Conservation (phyloP, 352 stramenopile genomes). For the Thalassiosira hispida region DNA sequence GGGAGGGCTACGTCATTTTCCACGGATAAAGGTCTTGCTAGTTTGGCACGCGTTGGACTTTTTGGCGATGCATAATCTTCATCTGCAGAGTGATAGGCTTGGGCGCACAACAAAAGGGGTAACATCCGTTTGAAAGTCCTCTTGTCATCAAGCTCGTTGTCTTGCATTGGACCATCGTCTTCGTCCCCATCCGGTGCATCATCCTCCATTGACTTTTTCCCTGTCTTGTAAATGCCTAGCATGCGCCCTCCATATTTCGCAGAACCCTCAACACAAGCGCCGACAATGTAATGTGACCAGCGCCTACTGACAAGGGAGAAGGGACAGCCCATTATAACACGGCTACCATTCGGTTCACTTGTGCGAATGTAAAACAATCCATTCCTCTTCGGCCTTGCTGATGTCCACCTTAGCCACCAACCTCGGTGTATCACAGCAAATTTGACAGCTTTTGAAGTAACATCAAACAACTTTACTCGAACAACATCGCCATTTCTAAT, state of each 20-base stretch:
- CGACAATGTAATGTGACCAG: slow-evolving; percentile 79
- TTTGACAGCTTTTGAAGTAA: slow-evolving; percentile 38
- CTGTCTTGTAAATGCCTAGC: slow-evolving; percentile 56
- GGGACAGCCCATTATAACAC: slow-evolving; percentile 60
- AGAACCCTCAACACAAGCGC: slow-evolving; percentile 65
- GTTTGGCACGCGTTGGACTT: slow-evolving; percentile 8
- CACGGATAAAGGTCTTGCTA: slow-evolving; percentile 5
- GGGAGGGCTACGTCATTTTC: neutral
- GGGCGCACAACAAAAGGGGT: slow-evolving; percentile 33
- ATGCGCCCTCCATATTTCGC: slow-evolving; percentile 76
- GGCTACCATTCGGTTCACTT: slow-evolving; percentile 48
- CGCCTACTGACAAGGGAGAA: slow-evolving; percentile 72
- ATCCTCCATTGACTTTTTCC: slow-evolving; percentile 19
- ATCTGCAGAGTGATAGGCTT: slow-evolving; percentile 21
- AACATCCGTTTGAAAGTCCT: slow-evolving; percentile 44
- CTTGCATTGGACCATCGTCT: slow-evolving; percentile 32
- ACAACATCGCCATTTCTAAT: slow-evolving; percentile 81
- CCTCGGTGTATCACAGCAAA: slow-evolving; percentile 78
- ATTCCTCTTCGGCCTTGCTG: slow-evolving; percentile 66
- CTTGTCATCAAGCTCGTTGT: slow-evolving; percentile 42
- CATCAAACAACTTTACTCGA: slow-evolving; percentile 67
- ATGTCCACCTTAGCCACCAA: slow-evolving; percentile 84
- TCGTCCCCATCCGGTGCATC: slow-evolving; percentile 52
- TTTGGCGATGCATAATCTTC: slow-evolving; percentile 16
- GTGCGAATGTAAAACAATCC: slow-evolving; percentile 74